These are phyloP conservation scores for Gaeumannomyces tritici DNA, from an alignment of 2,329 filamentous ascomycete species.

Conservation along the genomic window DNA sequence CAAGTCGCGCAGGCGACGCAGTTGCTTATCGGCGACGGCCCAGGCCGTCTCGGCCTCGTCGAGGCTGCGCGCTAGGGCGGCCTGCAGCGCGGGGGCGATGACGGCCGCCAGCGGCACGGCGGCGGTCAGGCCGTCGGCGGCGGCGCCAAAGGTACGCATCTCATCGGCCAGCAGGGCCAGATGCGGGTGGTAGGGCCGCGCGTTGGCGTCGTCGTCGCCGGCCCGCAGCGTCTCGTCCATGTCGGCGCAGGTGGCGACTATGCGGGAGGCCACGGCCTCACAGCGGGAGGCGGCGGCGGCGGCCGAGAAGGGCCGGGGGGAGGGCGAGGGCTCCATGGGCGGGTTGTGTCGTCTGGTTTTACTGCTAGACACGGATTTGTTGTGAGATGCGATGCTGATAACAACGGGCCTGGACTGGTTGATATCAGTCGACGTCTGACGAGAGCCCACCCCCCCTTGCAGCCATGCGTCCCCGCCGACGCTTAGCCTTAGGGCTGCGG, in stretches of 20 bases:
- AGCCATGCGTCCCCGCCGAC: too few species aligned
- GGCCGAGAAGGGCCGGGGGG: background rate
- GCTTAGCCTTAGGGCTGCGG: too few species aligned
- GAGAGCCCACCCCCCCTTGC: too few species aligned
- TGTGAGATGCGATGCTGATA: too few species aligned
- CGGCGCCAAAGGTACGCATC: constrained; percentile 1
- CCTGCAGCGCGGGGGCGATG: background rate
- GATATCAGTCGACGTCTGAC: too few species aligned
- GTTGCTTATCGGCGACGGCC: constrained; percentile 2
- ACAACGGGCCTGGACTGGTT: too few species aligned
- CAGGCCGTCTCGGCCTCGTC: background rate
- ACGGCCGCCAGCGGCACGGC: background rate
- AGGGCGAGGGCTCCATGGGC: too few species aligned
- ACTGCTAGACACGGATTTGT: too few species aligned
- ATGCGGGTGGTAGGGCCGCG: background rate
- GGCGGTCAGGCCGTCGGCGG: constrained; percentile 1
- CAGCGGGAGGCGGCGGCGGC: constrained; percentile 1
- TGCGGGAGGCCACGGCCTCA: background rate
- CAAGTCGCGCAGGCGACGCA: background rate
- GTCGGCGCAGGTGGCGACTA: background rate
- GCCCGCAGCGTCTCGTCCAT: background rate
- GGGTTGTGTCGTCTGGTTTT: too few species aligned
- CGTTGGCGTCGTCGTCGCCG: background rate
- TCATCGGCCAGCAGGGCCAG: constrained; percentile 3
- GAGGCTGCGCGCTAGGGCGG: background rate